phyloP scores from a whole-genome alignment of 192 early-diverging fungal genomes.

The Coemansia sp. region DNA sequence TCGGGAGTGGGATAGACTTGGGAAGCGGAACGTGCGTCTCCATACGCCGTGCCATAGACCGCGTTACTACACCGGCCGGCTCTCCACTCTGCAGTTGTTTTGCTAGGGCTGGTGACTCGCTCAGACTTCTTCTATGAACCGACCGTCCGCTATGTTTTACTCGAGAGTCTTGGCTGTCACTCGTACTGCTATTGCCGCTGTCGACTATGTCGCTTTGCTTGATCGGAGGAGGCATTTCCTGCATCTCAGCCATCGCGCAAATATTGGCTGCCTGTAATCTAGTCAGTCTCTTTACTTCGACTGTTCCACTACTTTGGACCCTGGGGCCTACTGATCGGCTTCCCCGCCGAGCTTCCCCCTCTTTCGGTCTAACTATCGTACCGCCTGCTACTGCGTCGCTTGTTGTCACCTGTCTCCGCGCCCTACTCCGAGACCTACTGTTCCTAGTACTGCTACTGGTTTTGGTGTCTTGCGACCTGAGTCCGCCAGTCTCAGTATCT shows the following conservation, averaged over 20 bases:
- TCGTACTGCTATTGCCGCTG: constrained; percentile 6
- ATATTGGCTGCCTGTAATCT: constrained; percentile 1
- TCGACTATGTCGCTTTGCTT: not conserved
- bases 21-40: constrained; percentile 11
- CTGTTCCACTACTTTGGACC: not conserved
- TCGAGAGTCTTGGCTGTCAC: not conserved
- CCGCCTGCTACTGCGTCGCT: constrained; percentile 10
- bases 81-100: not conserved
- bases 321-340: not conserved
- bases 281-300: not conserved
- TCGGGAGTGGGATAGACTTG: not conserved
- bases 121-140: not conserved
- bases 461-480: constrained; percentile 11
- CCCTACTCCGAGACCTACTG: constrained; percentile 12
- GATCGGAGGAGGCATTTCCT: not conserved
- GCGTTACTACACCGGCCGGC: constrained; percentile 36
- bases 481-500: constrained; percentile 5
- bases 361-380: constrained; percentile 3
- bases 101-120: constrained; percentile 32
- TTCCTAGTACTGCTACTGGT: constrained; percentile 2
- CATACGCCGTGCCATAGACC: constrained; percentile 54
- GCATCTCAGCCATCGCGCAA: not conserved
- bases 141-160: not conserved
- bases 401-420: not conserved
- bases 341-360: not conserved